Conservation (phyloP, 176 grass and related monocot species). For the Cymbopogon citratus region DNA sequence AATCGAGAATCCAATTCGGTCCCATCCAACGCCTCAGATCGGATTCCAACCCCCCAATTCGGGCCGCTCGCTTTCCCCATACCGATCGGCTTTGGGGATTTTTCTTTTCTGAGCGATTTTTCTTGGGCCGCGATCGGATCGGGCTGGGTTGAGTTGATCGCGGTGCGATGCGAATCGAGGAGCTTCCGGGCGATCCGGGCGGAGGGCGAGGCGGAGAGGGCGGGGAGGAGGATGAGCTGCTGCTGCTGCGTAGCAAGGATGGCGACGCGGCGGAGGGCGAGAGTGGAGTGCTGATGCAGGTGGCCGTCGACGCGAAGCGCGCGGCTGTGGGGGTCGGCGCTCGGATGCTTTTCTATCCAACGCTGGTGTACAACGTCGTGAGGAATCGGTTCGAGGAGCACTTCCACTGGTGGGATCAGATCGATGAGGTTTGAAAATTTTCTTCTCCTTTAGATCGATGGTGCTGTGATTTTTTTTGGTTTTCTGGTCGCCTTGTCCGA, state of each 20-base stretch:
- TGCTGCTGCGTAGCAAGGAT: conserved; percentile 6
- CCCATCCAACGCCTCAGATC: not conserved
- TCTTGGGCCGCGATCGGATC: conserved; percentile 1
- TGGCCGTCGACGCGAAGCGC: conserved; percentile 57
- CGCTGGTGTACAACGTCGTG: conserved; percentile 82
- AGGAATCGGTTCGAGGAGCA: conserved; percentile 66
- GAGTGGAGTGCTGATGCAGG: conserved; percentile 21
- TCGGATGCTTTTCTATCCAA: conserved; percentile 91
- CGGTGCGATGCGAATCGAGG: conserved; percentile 64
- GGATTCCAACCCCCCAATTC: conserved; percentile 15
- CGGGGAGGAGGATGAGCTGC: not conserved
- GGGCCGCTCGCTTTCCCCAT: not conserved
- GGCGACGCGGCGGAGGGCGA: not conserved
- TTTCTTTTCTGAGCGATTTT: conserved; percentile 19
- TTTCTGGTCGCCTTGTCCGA: not conserved
- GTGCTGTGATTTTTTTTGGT: not conserved
- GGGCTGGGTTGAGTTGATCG: conserved; percentile 4
- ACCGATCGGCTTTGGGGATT: conserved; percentile 14
- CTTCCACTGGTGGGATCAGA: conserved; percentile 97
- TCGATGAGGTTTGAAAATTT: conserved; percentile 58
- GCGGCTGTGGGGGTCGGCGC: conserved; percentile 77
- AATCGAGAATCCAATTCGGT: conserved; percentile 29
- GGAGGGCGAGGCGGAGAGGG: not conserved
- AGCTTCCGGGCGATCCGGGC: conserved; percentile 38
- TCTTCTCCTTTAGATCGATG: not conserved